A percentile compares a stretch with the other conserved stretches of the same genome.
Evolutionary conservation across 1,284 basidiomycete genomes (phyloP).

Genomic region (Sporisorium exsertum): DNA sequence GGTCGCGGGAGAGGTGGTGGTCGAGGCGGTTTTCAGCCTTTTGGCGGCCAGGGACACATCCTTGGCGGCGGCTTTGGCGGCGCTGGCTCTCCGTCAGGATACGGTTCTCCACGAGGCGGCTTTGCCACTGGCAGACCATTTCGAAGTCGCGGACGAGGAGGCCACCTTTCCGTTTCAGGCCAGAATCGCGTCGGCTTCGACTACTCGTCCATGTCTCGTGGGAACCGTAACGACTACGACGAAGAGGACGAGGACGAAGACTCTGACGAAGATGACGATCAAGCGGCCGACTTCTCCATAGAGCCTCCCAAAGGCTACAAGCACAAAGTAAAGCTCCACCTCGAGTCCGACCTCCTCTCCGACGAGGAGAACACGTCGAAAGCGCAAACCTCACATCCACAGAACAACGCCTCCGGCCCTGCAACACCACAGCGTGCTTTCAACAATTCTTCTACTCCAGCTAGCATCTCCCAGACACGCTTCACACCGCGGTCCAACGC

Average conservation of each 20-base stretch:
- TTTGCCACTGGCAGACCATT: conserved; percentile 17
- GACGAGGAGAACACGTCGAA: conserved; percentile 4
- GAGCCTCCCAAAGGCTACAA: conserved; percentile 37
- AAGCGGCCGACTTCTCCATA: conserved; percentile 32
- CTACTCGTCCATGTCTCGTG: conserved; percentile 38
- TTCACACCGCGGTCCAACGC: conserved; percentile 28
- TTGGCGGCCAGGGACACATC: conserved; percentile 23
- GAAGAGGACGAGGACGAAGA: conserved; percentile 10
- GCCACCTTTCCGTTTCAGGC: conserved; percentile 38
- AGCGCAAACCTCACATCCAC: background rate
- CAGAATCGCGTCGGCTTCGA: conserved; percentile 53
- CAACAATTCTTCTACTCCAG: conserved; percentile 1
- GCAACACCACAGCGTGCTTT: conserved; percentile 20
- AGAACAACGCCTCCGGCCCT: conserved; percentile 7
- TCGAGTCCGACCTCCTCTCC: conserved; percentile 23
- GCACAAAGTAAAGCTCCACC: conserved; percentile 46
- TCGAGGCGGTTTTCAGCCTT: conserved; percentile 30
- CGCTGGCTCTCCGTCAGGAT: conserved; percentile 13
- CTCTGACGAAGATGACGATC: conserved; percentile 19
- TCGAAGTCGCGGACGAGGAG: conserved; percentile 41
- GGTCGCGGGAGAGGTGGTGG: conserved; percentile 21
- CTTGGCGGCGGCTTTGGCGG: conserved; percentile 15
- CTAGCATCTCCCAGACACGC: conserved; percentile 15
- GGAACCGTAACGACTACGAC: conserved; percentile 14
- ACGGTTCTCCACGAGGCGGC: conserved; percentile 38